phyloP scores from a whole-genome alignment of 352 stramenopile species.

The Globisporangium okanoganense region DNA sequence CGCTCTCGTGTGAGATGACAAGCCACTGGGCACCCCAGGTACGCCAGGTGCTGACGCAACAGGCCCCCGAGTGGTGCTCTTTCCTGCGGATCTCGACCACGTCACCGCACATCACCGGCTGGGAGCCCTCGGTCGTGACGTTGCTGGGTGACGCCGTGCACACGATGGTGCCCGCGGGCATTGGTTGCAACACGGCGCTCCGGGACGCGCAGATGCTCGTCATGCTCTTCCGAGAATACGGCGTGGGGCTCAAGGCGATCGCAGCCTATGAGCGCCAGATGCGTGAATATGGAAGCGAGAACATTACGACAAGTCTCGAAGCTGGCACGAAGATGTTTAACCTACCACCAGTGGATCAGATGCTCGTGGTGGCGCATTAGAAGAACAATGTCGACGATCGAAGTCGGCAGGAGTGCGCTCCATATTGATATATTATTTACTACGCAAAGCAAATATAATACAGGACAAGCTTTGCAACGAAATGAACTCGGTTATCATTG shows the following conservation, averaged over 20 bases:
- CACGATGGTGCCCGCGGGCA: constrained; percentile 55
- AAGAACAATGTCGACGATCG: background rate
- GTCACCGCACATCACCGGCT: constrained; percentile 38
- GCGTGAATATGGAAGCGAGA: constrained; percentile 39
- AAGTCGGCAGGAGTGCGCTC: too few relatives aligned
- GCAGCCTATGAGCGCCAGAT: constrained; percentile 49
- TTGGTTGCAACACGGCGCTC: constrained; percentile 52
- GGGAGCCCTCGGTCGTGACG: constrained; percentile 42
- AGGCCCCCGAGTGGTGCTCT: constrained; percentile 45
- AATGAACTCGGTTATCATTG: too few relatives aligned
- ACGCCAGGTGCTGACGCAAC: constrained; percentile 35
- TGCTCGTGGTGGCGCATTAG: constrained; percentile 33
- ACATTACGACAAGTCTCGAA: constrained; percentile 38
- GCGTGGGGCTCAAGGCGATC: constrained; percentile 46
- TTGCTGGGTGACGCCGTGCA: constrained; percentile 59
- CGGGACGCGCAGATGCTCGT: constrained; percentile 48
- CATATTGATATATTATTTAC: too few relatives aligned
- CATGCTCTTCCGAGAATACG: constrained; percentile 34
- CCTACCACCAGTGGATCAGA: constrained; percentile 36
- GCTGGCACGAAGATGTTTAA: constrained; percentile 47
- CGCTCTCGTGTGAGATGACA: constrained; percentile 50
- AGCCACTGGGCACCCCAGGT: constrained; percentile 42
- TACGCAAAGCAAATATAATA: too few relatives aligned
- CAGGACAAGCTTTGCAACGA: too few relatives aligned
- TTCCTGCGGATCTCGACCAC: constrained; percentile 66